Evolutionary conservation across 495 filamentous ascomycete species (phyloP), one percentile per base, ranked within the genome.

Genomic region (Lasiosphaeria miniovina): DNA sequence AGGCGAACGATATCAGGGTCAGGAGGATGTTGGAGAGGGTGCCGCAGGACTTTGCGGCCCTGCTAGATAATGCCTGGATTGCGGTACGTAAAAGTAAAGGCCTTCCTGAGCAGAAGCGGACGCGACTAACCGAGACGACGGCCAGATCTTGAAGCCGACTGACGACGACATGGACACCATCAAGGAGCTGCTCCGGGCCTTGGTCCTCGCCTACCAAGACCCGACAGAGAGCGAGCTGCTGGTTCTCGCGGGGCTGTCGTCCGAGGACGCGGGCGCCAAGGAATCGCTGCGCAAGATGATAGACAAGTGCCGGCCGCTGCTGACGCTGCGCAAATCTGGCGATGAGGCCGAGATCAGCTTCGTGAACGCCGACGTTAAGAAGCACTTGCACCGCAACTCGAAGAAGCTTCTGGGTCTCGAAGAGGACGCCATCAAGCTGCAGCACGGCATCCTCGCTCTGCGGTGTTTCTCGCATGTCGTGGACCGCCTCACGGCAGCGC

Each of bases 401-500:
- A 65, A 67, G 43, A 65, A 70, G 17, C 56, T 74, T 4, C 61
- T 76, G 12, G 66, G 67, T 8, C 59, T 75, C 48, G 65, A 65
- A 3, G 34, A 65, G 17, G 74, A 74, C 50, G 71, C 70, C 45
- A 73, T 70, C 36, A 71, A 74, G 48, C 71, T 67, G 71, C 74
- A 74, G 49, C 73, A 76, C 36, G 74, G 73, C 32, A 67, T 75
- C 12, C 52, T 76, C 4, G 68, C 71, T 36, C 61, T 69, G 7
- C 63, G 73, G 5, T 68, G 61, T 6, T 75, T 75, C 57, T 64
- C 64, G 5, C 68, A 76, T 33, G 49, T 75, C n/a, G 68, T 68
- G 8, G 70, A 70, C 5, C 15, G 34, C 52, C 4, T 9, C 17
- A 24, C 31, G 10, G 7, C 49, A 11, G 6, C 33, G 33, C 8